Conservation (phyloP, 2,329 filamentous ascomycete species). For the Fusarium sororula region DNA sequence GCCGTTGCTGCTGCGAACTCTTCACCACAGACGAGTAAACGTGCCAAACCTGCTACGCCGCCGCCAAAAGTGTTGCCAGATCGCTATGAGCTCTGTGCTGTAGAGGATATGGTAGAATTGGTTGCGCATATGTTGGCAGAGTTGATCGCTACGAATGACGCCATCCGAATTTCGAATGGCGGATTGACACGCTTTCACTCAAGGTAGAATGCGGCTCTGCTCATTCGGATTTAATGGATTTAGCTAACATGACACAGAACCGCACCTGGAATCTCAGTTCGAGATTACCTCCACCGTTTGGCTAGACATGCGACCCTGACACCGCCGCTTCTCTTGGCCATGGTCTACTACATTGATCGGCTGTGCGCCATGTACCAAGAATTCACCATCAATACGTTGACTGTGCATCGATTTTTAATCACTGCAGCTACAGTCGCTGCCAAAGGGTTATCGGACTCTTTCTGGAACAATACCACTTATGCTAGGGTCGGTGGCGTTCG, state of each 20-base stretch:
- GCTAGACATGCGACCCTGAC: constrained; percentile 94
- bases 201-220: constrained; percentile 62
- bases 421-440: constrained; percentile 94
- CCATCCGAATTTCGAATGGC: constrained; percentile 76
- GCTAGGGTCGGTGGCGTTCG: constrained; percentile 93
- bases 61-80: constrained; percentile 71
- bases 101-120: constrained; percentile 87
- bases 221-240: not conserved
- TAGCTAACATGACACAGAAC: constrained; percentile 54
- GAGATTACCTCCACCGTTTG: constrained; percentile 91
- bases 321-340: constrained; percentile 92
- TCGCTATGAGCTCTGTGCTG: constrained; percentile 82
- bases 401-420: constrained; percentile 96
- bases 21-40: constrained; percentile 56
- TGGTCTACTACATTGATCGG: constrained; percentile 99
- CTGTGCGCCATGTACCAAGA: constrained; percentile 91
- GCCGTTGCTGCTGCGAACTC: constrained; percentile 39
- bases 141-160: constrained; percentile 93
- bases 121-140: constrained; percentile 97
- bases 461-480: constrained; percentile 98
- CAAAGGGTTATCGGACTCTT: constrained; percentile 94
- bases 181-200: constrained; percentile 95
- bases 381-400: constrained; percentile 96
- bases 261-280: constrained; percentile 89
- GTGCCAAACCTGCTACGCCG: constrained; percentile 59